Percentiles rank a stretch among this genome's conserved stretches.
Conservation (phyloP, 164 flowering plant genomes). For the Houttuynia cordata region DNA sequence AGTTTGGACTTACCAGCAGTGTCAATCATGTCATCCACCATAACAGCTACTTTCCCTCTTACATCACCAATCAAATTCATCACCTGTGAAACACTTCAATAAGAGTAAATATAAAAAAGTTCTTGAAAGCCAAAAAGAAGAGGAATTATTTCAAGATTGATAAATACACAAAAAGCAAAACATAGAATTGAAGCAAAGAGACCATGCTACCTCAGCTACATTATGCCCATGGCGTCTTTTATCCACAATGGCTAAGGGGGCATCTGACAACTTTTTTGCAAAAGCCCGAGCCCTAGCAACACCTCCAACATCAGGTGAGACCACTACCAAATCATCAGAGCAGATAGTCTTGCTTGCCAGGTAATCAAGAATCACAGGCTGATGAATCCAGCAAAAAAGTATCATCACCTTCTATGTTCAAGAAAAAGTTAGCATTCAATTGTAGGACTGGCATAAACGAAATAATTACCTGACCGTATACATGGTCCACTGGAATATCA, state of each 20-base stretch:
- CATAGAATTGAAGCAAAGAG: too few relatives aligned
- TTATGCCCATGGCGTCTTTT: constrained; percentile 96
- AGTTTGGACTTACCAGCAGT: constrained; percentile 68
- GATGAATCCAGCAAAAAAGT: not conserved
- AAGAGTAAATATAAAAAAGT: too few relatives aligned
- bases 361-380: constrained; percentile 98
- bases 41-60: constrained; percentile 90
- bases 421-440: too few relatives aligned
- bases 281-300: constrained; percentile 98
- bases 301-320: constrained; percentile 98
- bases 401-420: not conserved
- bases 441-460: not conserved
- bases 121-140: not conserved
- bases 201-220: constrained; percentile 70
- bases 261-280: constrained; percentile 96
- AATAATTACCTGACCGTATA: constrained; percentile 68
- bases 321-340: constrained; percentile 89
- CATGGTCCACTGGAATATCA: constrained; percentile 98
- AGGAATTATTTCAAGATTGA: too few relatives aligned
- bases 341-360: constrained; percentile 85
- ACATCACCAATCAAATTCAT: constrained; percentile 99
- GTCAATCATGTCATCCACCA: constrained; percentile 99
- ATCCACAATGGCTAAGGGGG: constrained; percentile 96
- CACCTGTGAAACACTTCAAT: constrained; percentile 33
- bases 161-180: not conserved